Conservation (phyloP, 169 alveolate genomes). For the Plasmodium cynomolgi region DNA sequence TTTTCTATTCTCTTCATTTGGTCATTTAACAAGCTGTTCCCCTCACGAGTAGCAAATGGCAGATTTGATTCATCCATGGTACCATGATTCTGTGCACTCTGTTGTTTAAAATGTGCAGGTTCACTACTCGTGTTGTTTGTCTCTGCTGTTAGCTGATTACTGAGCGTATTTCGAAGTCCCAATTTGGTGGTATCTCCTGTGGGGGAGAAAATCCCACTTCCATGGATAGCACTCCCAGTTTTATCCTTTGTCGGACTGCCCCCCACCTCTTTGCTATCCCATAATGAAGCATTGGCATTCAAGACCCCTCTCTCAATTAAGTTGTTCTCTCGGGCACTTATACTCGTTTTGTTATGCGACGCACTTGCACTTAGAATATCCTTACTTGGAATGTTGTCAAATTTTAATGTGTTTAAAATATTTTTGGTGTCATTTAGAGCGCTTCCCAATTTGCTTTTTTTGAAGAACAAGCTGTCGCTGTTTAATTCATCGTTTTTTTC, state of each 20-base stretch:
- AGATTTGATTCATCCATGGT: neutral
- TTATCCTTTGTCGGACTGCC: neutral
- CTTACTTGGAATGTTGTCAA: slow-evolving; percentile 41
- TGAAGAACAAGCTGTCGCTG: slow-evolving; percentile 29
- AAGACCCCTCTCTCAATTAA: neutral
- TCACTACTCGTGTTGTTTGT: neutral
- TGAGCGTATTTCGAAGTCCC: neutral
- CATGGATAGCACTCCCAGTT: neutral
- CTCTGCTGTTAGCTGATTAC: neutral
- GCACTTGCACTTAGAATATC: slow-evolving; percentile 24
- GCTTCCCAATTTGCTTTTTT: slow-evolving; percentile 55
- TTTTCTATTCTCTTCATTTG: neutral
- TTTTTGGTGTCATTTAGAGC: slow-evolving; percentile 45
- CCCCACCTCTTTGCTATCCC: neutral
- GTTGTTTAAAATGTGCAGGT: neutral
- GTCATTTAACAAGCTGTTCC: neutral
- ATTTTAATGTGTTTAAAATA: slow-evolving; percentile 34
- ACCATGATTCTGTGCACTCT: neutral
- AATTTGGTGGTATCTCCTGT: neutral
- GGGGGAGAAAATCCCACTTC: neutral
- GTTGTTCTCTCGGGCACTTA: neutral
- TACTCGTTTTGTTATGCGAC: neutral
- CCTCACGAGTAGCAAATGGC: neutral
- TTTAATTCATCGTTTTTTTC: neutral
- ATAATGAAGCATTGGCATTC: neutral